Evolutionary conservation across 371 early-diverging fungal species (phyloP).

Genomic region (Nematocida ironsii): DNA sequence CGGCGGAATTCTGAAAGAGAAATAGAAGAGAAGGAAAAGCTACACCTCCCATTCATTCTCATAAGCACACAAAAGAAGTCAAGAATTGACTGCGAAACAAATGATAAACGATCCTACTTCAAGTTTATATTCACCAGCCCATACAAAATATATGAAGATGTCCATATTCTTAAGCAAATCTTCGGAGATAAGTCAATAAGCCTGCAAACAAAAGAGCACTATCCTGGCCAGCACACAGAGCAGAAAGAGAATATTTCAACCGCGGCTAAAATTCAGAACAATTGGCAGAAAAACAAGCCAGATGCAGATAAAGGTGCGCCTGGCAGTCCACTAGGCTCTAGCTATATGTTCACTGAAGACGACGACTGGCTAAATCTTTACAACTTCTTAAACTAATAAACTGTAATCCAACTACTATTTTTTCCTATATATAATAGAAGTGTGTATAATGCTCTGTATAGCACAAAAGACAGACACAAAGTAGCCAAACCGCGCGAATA

Average conservation of each 20-base stretch:
- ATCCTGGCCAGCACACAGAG: background rate
- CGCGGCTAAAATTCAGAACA: background rate
- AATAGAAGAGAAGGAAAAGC: conserved; percentile 38
- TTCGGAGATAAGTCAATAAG: background rate
- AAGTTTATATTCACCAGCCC: conserved; percentile 44
- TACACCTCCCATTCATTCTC: conserved; percentile 51
- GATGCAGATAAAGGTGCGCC: background rate
- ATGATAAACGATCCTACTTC: conserved; percentile 53
- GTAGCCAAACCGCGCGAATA: background rate
- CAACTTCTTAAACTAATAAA: conserved; percentile 47
- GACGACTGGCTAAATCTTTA: conserved; percentile 57
- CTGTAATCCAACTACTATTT: too few species aligned
- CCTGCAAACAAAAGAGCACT: background rate
- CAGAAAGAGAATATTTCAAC: conserved; percentile 9
- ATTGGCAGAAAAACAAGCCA: background rate
- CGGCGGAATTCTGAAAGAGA: conserved; percentile 33
- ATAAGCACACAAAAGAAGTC: conserved; percentile 50
- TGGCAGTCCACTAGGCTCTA: conserved; percentile 21
- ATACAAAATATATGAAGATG: conserved; percentile 56
- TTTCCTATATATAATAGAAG: too few species aligned
- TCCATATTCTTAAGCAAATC: conserved; percentile 46
- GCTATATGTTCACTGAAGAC: conserved; percentile 50
- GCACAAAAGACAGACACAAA: background rate
- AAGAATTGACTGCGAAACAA: conserved; percentile 55
- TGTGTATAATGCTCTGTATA: background rate